phyloP scores from a whole-genome alignment of 495 filamentous ascomycete genomes.

The Aspergillus ostianus region DNA sequence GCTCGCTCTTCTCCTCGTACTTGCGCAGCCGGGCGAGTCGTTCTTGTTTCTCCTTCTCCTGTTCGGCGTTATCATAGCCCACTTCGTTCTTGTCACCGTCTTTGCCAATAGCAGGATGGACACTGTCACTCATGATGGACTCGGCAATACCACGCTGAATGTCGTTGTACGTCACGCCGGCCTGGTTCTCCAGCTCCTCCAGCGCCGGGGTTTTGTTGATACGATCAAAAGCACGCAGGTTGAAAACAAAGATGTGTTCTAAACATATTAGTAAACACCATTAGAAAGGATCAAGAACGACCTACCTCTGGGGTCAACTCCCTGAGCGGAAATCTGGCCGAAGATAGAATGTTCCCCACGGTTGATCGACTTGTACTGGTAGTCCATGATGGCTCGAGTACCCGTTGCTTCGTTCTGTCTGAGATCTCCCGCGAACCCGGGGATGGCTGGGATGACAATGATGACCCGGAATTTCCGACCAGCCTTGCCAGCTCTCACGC shows the following conservation, averaged over 20 bases:
- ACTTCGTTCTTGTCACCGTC: constrained; percentile 43
- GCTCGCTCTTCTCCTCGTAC: constrained; percentile 60
- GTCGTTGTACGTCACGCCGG: constrained; percentile 79
- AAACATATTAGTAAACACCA: constrained; percentile 9
- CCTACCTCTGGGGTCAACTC: constrained; percentile 66
- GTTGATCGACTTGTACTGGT: constrained; percentile 94
- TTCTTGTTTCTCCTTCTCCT: constrained; percentile 41
- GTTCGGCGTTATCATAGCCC: constrained; percentile 34
- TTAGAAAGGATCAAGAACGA: background rate
- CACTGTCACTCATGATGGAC: constrained; percentile 75
- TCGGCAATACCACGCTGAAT: constrained; percentile 83
- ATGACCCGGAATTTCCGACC: constrained; percentile 89
- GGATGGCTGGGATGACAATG: constrained; percentile 83
- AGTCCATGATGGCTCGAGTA: constrained; percentile 95
- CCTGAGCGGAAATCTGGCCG: constrained; percentile 70
- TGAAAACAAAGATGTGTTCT: constrained; percentile 87
- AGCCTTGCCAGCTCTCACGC: constrained; percentile 77
- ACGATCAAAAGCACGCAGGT: constrained; percentile 84
- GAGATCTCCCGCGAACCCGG: constrained; percentile 91
- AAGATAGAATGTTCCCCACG: constrained; percentile 90
- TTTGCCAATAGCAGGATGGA: constrained; percentile 59
- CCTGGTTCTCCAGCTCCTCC: constrained; percentile 67
- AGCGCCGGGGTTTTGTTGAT: constrained; percentile 75
- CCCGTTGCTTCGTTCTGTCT: constrained; percentile 77
- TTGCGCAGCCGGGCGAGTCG: constrained; percentile 54